Percentiles rank a stretch among this genome's conserved stretches.
These are phyloP conservation scores for Cutaneotrichosporon arboriforme DNA, from an alignment of 1,284 basidiomycete species.

Conservation along the genomic window DNA sequence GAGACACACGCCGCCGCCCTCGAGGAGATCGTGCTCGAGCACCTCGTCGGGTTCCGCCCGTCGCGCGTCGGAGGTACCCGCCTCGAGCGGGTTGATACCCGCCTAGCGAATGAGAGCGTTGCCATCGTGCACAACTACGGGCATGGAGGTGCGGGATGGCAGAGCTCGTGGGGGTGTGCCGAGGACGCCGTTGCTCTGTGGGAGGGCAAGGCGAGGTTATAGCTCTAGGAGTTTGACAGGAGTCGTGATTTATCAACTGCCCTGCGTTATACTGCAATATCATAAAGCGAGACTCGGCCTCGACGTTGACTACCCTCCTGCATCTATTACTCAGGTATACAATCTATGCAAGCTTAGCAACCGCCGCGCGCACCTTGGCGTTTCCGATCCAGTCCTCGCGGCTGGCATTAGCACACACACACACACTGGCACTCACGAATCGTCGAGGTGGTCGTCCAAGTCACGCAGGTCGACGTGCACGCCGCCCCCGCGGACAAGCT, in stretches of 20 bases:
- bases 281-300: too few relatives aligned
- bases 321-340: too few relatives aligned
- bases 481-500: slow-evolving; percentile 24
- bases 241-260: too few relatives aligned
- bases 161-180: slow-evolving; percentile 44
- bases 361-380: background rate
- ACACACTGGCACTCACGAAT: slow-evolving; percentile 29
- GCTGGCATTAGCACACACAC: background rate
- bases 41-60: slow-evolving; percentile 41
- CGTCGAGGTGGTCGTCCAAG: slow-evolving; percentile 47
- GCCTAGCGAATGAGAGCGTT: background rate
- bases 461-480: slow-evolving; percentile 34
- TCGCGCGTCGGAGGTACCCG: slow-evolving; percentile 30
- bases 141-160: slow-evolving; percentile 48
- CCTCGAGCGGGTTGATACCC: slow-evolving; percentile 21
- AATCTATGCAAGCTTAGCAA: slow-evolving; percentile 3
- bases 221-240: background rate
- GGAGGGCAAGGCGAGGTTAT: slow-evolving; percentile 4
- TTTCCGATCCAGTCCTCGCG: slow-evolving; percentile 10
- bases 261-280: too few relatives aligned
- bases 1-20: slow-evolving; percentile 6
- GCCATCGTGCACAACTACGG: slow-evolving; percentile 44
- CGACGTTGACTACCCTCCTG: too few relatives aligned
- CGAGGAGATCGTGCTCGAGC: slow-evolving; percentile 18
- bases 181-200: slow-evolving; percentile 45